Conservation (phyloP, 345 rosid genomes). For the Streptanthus diversifolius region DNA sequence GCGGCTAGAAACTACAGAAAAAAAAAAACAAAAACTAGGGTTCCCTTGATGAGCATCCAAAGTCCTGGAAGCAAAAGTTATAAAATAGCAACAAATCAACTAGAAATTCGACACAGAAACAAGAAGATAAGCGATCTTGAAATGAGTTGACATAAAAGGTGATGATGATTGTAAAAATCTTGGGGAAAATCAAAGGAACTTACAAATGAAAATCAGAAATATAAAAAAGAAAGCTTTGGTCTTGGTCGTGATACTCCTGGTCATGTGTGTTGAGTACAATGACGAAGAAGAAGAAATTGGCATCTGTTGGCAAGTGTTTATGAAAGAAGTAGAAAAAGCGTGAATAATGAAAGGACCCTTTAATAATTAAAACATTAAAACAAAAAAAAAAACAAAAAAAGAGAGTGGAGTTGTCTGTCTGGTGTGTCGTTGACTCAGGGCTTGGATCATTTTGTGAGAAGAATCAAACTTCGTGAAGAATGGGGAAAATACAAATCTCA, state of each 20-base stretch:
- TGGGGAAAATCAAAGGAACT: neutral
- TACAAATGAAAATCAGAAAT: neutral
- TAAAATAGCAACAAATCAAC: neutral
- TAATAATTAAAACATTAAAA: neutral
- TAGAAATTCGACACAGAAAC: neutral
- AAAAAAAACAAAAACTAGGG: slow-evolving; percentile 8
- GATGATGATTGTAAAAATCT: neutral
- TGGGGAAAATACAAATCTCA: slow-evolving; percentile 4
- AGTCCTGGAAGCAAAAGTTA: slow-evolving; percentile 22
- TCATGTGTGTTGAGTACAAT: slow-evolving; percentile 8
- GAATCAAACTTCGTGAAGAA: slow-evolving; percentile 19
- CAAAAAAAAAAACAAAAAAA: neutral
- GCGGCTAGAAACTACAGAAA: neutral
- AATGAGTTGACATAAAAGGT: slow-evolving; percentile 16
- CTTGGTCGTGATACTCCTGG: neutral
- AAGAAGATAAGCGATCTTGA: slow-evolving; percentile 1
- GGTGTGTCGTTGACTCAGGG: slow-evolving; percentile 28
- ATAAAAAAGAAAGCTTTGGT: neutral
- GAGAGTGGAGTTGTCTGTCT: slow-evolving; percentile 10
- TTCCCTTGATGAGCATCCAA: slow-evolving; percentile 12
- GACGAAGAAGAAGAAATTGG: slow-evolving; percentile 12
- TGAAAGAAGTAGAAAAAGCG: neutral
- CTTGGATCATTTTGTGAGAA: slow-evolving; percentile 20
- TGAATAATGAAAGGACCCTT: slow-evolving; percentile 11
- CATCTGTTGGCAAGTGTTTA: slow-evolving; percentile 1